Evolutionary conservation across 2,329 filamentous ascomycete species (phyloP).

Genomic region (Niveomyces coronatus): DNA sequence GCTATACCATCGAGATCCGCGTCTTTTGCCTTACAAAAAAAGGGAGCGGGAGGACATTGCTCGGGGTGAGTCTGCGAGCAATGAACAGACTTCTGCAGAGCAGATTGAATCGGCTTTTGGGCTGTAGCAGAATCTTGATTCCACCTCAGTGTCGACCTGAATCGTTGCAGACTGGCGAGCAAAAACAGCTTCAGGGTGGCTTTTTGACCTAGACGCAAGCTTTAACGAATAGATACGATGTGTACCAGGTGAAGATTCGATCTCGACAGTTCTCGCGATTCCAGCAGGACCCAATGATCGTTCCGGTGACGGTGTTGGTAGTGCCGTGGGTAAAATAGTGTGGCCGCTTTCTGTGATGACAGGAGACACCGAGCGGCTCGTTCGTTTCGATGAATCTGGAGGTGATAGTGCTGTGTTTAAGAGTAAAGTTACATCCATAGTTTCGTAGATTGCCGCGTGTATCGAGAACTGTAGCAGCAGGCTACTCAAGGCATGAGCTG

Average conservation of each 20-base stretch:
- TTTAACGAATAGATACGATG: constrained; percentile 2
- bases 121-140: constrained; percentile 1
- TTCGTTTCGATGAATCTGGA: constrained; percentile 4
- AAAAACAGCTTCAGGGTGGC: constrained; percentile 1
- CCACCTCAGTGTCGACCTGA: constrained; percentile 5
- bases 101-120: constrained; percentile 7
- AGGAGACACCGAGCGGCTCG: constrained; percentile 6
- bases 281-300: constrained; percentile 7
- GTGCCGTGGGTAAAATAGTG: constrained; percentile 8
- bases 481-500: background rate
- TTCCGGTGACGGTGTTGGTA: constrained; percentile 10
- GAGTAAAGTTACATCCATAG: constrained; percentile 10
- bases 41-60: background rate
- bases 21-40: too few relatives aligned
- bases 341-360: constrained; percentile 9
- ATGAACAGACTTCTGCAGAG: constrained; percentile 2
- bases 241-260: constrained; percentile 2
- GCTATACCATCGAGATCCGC: too few relatives aligned
- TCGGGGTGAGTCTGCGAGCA: constrained; percentile 2
- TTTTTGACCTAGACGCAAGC: constrained; percentile 1
- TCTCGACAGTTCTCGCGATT: constrained; percentile 1
- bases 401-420: constrained; percentile 7
- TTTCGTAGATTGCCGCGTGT: background rate
- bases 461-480: background rate
- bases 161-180: constrained; percentile 1